Evolutionary conservation across 352 stramenopile genomes (phyloP).

Genomic region (Phytophthora aleatoria): DNA sequence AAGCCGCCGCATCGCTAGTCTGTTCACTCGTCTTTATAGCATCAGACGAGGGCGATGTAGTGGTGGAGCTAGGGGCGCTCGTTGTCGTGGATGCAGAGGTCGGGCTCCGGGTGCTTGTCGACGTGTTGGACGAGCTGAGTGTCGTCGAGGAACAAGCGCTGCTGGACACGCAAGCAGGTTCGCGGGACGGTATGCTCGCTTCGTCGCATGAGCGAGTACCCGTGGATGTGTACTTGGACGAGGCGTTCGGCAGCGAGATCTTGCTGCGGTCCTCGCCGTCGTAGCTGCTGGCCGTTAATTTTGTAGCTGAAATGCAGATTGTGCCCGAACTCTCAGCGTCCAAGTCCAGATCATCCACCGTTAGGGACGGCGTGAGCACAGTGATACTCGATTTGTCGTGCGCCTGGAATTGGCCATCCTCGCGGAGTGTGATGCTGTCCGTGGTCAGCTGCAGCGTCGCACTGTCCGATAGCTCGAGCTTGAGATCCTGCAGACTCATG

Average conservation of each 20-base stretch:
- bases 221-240: constrained; percentile 30
- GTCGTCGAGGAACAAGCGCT: constrained; percentile 13
- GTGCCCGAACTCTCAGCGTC: constrained; percentile 20
- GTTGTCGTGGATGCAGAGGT: constrained; percentile 11
- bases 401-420: constrained; percentile 33
- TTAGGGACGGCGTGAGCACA: constrained; percentile 29
- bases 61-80: constrained; percentile 1
- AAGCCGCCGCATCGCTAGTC: constrained; percentile 4
- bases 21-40: constrained; percentile 23
- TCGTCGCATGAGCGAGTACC: constrained; percentile 19
- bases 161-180: constrained; percentile 20
- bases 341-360: constrained; percentile 25
- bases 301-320: constrained; percentile 29
- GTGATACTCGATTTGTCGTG: constrained; percentile 28
- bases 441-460: constrained; percentile 28
- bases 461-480: constrained; percentile 29
- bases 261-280: constrained; percentile 26
- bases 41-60: constrained; percentile 14
- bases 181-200: constrained; percentile 20
- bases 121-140: constrained; percentile 1
- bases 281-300: constrained; percentile 25
- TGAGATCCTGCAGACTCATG: constrained; percentile 30
- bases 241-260: constrained; percentile 38
- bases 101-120: constrained; percentile 6
- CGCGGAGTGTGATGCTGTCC: constrained; percentile 22